Base-by-base conservation (phyloP, 2,329 filamentous ascomycete species). In the Decorospora gaudefroyi region DNA sequence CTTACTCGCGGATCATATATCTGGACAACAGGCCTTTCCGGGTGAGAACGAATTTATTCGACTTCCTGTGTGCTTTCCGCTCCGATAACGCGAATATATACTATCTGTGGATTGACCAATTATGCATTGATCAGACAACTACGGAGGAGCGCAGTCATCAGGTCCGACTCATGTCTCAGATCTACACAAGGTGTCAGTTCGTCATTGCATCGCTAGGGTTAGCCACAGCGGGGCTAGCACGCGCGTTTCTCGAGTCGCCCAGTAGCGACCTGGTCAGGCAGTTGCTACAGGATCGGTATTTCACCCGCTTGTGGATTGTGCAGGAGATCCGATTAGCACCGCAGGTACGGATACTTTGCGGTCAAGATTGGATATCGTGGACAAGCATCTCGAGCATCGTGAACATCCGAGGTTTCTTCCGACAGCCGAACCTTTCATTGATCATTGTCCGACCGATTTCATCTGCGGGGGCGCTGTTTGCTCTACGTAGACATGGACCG, bases 301-400 rank as follows among this genome's bases (percentile, higher is more conserved):
- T 47, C 28, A 35, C 12, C 4, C 32, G 44, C 17, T 19, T 43
- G 2, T 51, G 48, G 44, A 48, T 48, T 18, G 30, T 51, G 15
- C 39, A 51, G 23, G 39, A 48, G 21, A 17, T 40, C 7, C 7
- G 37, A 5, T 23, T 48, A 10, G 33, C 44, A 3, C 10, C 8
- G n/a, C 12, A 38, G 9, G 27, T 33, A 11, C 32, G 28, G 8
- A 30, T 43, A 22, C 5, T 38, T 2, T 47, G 33, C 12, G 47
- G 38, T 17, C 9, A 31, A 11, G 27, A 19, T 23, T 40, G 21
- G 28, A 17, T 47, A 4, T 5, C 21, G 4, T 51, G 38, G 33
- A 19, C 38, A 4, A 21, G 26, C 5, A 16, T 45, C n/a, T 12
- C 4, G 13, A 12, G 19, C 34, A 19, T 38, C 5, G 4, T 38